A percentile compares a stretch with the other conserved stretches of the same genome.
These are phyloP conservation scores for Phytophthora idaei DNA, from an alignment of 352 stramenopile genomes.

Conservation along the genomic window DNA sequence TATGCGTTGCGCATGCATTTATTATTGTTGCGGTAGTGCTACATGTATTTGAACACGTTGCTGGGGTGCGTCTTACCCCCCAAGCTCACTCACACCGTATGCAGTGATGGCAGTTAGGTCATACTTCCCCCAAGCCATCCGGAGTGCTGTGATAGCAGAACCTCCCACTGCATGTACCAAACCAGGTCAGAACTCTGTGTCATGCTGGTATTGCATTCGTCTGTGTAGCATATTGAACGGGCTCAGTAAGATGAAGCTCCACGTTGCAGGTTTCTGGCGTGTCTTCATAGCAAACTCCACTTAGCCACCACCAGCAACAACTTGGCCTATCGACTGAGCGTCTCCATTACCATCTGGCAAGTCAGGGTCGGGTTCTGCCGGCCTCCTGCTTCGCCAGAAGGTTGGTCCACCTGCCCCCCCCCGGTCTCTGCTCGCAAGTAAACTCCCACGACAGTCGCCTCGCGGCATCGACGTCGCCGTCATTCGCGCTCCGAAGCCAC, in stretches of 20 bases:
- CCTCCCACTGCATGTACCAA: not conserved
- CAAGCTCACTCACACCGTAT: not conserved
- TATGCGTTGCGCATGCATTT: slow-evolving; percentile 18
- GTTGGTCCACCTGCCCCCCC: not conserved
- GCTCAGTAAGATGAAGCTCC: slow-evolving; percentile 10
- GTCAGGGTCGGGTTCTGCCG: slow-evolving; percentile 1
- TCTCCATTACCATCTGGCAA: slow-evolving; percentile 24
- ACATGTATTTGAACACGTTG: not conserved
- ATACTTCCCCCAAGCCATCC: not conserved
- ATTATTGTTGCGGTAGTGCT: slow-evolving; percentile 3
- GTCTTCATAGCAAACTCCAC: not conserved
- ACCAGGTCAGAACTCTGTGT: slow-evolving; percentile 2
- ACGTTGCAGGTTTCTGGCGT: not conserved
- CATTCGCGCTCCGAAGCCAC: slow-evolving; percentile 18
- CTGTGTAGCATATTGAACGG: not conserved
- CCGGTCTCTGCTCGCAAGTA: slow-evolving; percentile 16
- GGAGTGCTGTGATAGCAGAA: not conserved
- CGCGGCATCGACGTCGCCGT: slow-evolving; percentile 13
- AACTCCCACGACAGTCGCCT: slow-evolving; percentile 19
- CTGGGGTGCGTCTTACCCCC: slow-evolving; percentile 1
- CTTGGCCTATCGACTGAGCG: slow-evolving; percentile 1
- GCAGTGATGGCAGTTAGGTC: not conserved
- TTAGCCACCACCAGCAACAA: not conserved
- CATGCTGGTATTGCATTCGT: not conserved
- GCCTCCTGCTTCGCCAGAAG: slow-evolving; percentile 14